Conservation (phyloP, 306 rosid species). For the Citrullus amarus region DNA sequence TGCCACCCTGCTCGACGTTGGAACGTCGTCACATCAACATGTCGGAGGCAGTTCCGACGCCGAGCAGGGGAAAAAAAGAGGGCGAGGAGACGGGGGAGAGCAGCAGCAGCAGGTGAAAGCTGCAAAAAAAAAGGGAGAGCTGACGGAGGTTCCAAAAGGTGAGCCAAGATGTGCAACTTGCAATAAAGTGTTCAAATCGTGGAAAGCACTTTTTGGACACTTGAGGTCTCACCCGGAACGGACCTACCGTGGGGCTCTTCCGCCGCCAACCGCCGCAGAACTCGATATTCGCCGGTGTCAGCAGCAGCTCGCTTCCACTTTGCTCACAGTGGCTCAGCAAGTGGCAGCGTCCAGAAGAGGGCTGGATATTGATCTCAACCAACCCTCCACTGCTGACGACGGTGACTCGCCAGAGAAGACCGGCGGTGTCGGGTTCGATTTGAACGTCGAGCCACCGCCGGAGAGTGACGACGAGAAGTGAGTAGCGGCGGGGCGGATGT, state of each 20-base stretch:
- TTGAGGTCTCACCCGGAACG: slow-evolving; percentile 23
- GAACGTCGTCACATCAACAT: background rate
- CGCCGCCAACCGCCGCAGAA: slow-evolving; percentile 11
- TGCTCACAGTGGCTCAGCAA: background rate
- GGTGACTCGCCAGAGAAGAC: background rate
- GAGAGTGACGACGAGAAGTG: background rate
- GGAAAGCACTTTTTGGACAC: slow-evolving; percentile 29
- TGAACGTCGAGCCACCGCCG: background rate
- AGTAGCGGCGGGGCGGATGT: background rate
- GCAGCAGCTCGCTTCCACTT: slow-evolving; percentile 5
- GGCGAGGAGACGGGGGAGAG: background rate
- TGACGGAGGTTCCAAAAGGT: slow-evolving; percentile 6
- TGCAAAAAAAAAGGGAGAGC: background rate
- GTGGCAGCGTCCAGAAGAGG: background rate
- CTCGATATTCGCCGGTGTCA: background rate
- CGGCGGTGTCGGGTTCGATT: background rate
- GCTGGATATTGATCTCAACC: slow-evolving; percentile 3
- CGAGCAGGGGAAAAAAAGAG: background rate
- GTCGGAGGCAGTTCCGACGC: background rate
- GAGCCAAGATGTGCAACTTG: slow-evolving; percentile 5
- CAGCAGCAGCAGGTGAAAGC: slow-evolving; percentile 1
- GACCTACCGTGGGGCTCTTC: slow-evolving; percentile 14
- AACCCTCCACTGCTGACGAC: background rate
- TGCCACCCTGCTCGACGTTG: background rate
- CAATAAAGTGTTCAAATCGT: slow-evolving; percentile 3